These are phyloP conservation scores for Coemansia sp. DNA, from an alignment of 192 early-diverging fungal genomes.

Conservation along the genomic window DNA sequence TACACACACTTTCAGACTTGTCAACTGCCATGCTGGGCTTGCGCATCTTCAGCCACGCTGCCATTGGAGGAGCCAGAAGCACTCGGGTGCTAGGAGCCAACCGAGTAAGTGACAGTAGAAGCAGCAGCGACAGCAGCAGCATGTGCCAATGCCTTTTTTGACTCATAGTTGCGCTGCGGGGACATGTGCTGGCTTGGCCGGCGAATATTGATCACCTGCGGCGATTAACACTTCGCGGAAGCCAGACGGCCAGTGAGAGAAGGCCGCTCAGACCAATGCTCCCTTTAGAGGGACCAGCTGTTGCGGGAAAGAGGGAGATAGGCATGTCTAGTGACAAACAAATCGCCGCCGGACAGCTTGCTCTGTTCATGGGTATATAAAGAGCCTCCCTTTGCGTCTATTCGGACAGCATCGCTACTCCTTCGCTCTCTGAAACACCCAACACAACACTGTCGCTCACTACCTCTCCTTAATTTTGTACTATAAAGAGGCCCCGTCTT, in stretches of 20 bases:
- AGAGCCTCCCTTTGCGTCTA: background rate
- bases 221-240: slow-evolving; percentile 5
- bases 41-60: background rate
- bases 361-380: slow-evolving; percentile 4
- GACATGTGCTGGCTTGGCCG: slow-evolving; percentile 5
- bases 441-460: slow-evolving; percentile 4
- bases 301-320: background rate
- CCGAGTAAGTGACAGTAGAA: background rate
- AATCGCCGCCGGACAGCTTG: slow-evolving; percentile 8
- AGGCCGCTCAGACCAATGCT: background rate
- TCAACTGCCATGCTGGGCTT: background rate
- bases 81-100: background rate
- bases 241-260: background rate
- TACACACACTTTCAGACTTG: background rate
- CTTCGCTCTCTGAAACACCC: slow-evolving; percentile 5
- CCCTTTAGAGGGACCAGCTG: background rate
- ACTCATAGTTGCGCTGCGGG: background rate
- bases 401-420: slow-evolving; percentile 2
- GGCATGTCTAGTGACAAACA: background rate
- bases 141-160: background rate
- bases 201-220: slow-evolving; percentile 10
- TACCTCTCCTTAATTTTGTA: slow-evolving; percentile 13
- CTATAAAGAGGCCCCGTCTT: background rate
- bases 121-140: background rate
- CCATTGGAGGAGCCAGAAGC: background rate